Conservation (phyloP, 805 yeast genomes). For the Yarrowia keelungensis region DNA sequence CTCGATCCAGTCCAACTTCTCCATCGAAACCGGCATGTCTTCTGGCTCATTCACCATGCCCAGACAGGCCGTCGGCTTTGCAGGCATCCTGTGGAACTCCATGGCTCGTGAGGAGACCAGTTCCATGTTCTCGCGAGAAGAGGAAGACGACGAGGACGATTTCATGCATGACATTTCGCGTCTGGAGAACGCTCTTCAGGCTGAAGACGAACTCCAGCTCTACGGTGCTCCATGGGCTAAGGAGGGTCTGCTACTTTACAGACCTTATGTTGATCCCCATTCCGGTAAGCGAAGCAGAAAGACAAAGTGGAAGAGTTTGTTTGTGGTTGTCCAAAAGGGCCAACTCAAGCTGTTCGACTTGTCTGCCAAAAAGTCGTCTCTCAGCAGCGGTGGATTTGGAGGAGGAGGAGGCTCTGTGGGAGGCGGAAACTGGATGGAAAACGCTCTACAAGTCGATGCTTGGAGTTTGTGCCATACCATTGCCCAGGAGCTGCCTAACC, state of each 20-base stretch:
- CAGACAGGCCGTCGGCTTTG: constrained; percentile 49
- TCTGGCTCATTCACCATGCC: constrained; percentile 45
- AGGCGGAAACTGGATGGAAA: constrained; percentile 74
- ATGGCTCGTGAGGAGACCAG: constrained; percentile 46
- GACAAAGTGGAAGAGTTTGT: constrained; percentile 57
- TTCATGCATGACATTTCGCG: constrained; percentile 46
- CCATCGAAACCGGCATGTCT: constrained; percentile 50
- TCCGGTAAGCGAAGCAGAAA: constrained; percentile 46
- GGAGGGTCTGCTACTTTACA: constrained; percentile 66
- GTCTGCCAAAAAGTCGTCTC: constrained; percentile 38
- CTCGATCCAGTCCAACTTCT: constrained; percentile 48
- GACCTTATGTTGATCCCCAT: constrained; percentile 46
- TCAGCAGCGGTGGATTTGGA: constrained; percentile 33
- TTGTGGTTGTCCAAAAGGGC: constrained; percentile 73
- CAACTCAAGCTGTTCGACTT: constrained; percentile 62
- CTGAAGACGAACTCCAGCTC: constrained; percentile 66
- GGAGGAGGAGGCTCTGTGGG: constrained; percentile 53
- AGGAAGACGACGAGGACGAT: constrained; percentile 43
- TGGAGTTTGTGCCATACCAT: constrained; percentile 58
- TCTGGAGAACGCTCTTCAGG: constrained; percentile 53
- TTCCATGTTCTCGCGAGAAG: constrained; percentile 42
- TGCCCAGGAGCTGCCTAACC: constrained; percentile 52
- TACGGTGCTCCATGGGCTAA: constrained; percentile 80
- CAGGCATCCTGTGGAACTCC: constrained; percentile 47
- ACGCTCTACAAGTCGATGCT: constrained; percentile 63